A percentile compares a stretch with the other conserved stretches of the same genome.
phyloP scores from a whole-genome alignment of 2,329 filamentous ascomycete species.

The Rugonectria rugulosa region DNA sequence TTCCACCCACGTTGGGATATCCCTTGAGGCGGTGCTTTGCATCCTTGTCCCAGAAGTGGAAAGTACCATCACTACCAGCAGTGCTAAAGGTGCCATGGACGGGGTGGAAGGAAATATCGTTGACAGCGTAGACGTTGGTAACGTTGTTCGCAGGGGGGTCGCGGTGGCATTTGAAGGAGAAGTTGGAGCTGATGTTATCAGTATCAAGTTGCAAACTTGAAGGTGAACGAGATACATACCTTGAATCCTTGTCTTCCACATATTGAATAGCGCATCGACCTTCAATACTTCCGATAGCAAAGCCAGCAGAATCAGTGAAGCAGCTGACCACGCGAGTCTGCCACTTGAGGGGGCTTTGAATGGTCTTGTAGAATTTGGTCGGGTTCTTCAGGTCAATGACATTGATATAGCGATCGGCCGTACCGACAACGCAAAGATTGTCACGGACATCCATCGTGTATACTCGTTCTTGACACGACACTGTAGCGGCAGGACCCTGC shows the following conservation, averaged over 20 bases:
- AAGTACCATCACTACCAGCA: slow-evolving; percentile 92
- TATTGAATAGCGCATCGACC: slow-evolving; percentile 98
- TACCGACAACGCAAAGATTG: slow-evolving; percentile 88
- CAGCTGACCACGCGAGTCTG: slow-evolving; percentile 95
- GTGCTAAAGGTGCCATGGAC: slow-evolving; percentile 98
- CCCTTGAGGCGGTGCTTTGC: slow-evolving; percentile 90
- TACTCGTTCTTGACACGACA: slow-evolving; percentile 77
- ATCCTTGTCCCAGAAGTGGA: slow-evolving; percentile 96
- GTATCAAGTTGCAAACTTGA: not conserved
- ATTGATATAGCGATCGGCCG: slow-evolving; percentile 95
- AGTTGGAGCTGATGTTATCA: slow-evolving; percentile 74
- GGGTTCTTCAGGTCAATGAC: slow-evolving; percentile 91
- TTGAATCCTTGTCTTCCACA: slow-evolving; percentile 92
- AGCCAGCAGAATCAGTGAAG: slow-evolving; percentile 90
- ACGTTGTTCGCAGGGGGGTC: slow-evolving; percentile 77
- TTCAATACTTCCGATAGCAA: slow-evolving; percentile 95
- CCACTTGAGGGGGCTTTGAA: slow-evolving; percentile 97
- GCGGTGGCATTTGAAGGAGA: slow-evolving; percentile 99
- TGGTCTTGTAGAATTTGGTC: slow-evolving; percentile 91
- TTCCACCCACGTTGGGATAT: slow-evolving; percentile 83
- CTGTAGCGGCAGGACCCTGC: slow-evolving; percentile 68
- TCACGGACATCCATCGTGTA: slow-evolving; percentile 94
- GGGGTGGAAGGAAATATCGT: slow-evolving; percentile 97
- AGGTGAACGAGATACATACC: slow-evolving; percentile 52
- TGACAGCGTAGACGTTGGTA: slow-evolving; percentile 92